phyloP scores from a whole-genome alignment of 192 early-diverging fungal species.

The Spizellomyces sp. region DNA sequence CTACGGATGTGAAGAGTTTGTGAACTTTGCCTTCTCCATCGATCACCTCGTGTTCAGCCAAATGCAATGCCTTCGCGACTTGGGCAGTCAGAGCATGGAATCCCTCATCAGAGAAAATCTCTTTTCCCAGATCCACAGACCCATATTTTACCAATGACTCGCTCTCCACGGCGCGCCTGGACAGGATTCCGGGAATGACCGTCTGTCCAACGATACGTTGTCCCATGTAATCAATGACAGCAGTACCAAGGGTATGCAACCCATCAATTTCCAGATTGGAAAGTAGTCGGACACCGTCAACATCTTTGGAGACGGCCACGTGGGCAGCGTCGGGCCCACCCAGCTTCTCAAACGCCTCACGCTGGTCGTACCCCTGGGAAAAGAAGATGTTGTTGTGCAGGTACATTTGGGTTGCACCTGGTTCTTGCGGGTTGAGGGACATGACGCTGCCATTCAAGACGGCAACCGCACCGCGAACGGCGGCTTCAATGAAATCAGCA shows the following conservation, averaged over 20 bases:
- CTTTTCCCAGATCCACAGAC: constrained; percentile 80
- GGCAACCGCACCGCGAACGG: constrained; percentile 77
- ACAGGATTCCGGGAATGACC: constrained; percentile 82
- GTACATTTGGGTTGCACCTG: constrained; percentile 64
- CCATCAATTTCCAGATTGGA: constrained; percentile 75
- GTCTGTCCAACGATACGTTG: constrained; percentile 89
- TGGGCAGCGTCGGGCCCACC: constrained; percentile 91
- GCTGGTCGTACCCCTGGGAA: constrained; percentile 80
- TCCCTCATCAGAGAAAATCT: constrained; percentile 63
- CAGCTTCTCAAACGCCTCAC: constrained; percentile 77
- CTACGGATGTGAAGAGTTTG: constrained; percentile 78
- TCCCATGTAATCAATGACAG: constrained; percentile 92
- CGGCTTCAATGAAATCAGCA: constrained; percentile 91
- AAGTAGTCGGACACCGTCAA: constrained; percentile 83
- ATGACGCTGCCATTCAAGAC: constrained; percentile 79
- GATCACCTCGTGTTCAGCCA: constrained; percentile 76
- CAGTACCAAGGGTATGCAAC: constrained; percentile 86
- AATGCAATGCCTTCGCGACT: constrained; percentile 76
- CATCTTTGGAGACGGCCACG: constrained; percentile 91
- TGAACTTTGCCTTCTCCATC: constrained; percentile 67
- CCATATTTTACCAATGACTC: constrained; percentile 85
- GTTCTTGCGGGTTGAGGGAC: constrained; percentile 76
- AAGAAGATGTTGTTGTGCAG: constrained; percentile 97
- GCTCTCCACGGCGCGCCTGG: constrained; percentile 61
- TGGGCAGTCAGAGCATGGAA: constrained; percentile 77